Evolutionary conservation across 129 eudicot genomes (phyloP), one percentile per base, ranked within the genome.

Genomic region (Chrysanthemum lavandulifolium): DNA sequence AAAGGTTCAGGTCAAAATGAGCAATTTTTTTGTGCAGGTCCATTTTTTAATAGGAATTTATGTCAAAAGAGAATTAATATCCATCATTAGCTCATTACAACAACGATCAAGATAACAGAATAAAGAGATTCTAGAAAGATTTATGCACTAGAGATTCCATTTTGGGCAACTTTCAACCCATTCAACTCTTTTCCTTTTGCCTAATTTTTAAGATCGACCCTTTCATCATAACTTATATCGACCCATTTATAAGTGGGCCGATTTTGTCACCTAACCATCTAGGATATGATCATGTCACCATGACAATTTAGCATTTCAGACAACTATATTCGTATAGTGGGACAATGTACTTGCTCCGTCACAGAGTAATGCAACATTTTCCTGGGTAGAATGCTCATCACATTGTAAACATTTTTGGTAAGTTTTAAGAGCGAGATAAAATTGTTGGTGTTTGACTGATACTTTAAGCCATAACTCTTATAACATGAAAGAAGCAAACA

Each of bases 161-260:
- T 36, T 36, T 36, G 8, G 40, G 43, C 7, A 36, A 36, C 43
- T 36, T 36, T 6, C 43, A 7, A 36, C 43, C 33, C 40, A 33
- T 33, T 33, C 40, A 33, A 33, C 40, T 4, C 40, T 33, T 33
- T 33, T 33, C 40, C 40, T 33, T 33, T 33, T 4, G 40, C 7
- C 43, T 36, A 36, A 36, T 36, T 36, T 5, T 36, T 36, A 5
- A 36, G 43, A 36, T 36, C 1, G 43, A 33, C 40, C 40, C 40
- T 33, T 33, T 33, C 40, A 33, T 4, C 40, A 31, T 31, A 31
- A 31, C 36, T 5, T 5, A 31, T 4, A 31, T 25, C 18, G 65
- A 61, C 43, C 40, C 65, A 61, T 61, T 21, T 23, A 61, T 61
- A 61, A 61, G 7, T 33, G n/a, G 65, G 64, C 23, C 14, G 14